Base-by-base conservation (phyloP, 2,329 filamentous ascomycete genomes). In the Ceratocystis harringtonii region DNA sequence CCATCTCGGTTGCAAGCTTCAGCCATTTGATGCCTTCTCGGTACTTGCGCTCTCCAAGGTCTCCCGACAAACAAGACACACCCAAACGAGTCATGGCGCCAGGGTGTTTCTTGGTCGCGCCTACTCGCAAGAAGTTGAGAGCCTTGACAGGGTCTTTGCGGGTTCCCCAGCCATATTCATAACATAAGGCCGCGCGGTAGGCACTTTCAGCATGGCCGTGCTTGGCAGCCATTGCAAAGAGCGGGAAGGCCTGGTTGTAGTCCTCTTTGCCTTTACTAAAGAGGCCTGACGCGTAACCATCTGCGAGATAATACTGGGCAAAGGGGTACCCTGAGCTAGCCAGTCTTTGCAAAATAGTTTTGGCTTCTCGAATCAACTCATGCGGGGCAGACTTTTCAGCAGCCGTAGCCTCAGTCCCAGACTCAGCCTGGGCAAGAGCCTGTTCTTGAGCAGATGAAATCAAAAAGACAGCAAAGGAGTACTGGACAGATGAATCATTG, bases 151-250 rank as follows among this genome's bases (percentile, higher is more conserved):
- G 88, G 72, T 96, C 91, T 72, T 90, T 90, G 66, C 90, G 86
- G 71, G 88, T 95, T 50, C 94, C 94, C 94, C 94, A 99, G 68
- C 92, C 94, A 75, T 96, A 97, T 75, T 99, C 94, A 77, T 97
- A 97, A 78, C 92, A 96, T 65, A 99, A 80, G 17, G 89, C 94
- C 63, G 92, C 88, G 65, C 94, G 88, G 76, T 96, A 99, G 44
- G 87, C 92, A 66, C 94, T 94, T 78, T 99, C 94, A 61, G 94
- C 91, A 74, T 99, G 94, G 41, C 94, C 94, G 76, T 96, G 94
- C 77, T 97, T 99, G 71, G 90, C 92, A 7, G 94, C 94, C 17
- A 94, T 84, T 45, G 96, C 82, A 73, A 99, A 99, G 36, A 97
- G 84, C 7, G 90, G 88, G 72, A 97, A 97, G 0, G 94, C 92